These are phyloP conservation scores for Xylaria palmicola DNA, from an alignment of 495 filamentous ascomycete species.

Conservation along the genomic window DNA sequence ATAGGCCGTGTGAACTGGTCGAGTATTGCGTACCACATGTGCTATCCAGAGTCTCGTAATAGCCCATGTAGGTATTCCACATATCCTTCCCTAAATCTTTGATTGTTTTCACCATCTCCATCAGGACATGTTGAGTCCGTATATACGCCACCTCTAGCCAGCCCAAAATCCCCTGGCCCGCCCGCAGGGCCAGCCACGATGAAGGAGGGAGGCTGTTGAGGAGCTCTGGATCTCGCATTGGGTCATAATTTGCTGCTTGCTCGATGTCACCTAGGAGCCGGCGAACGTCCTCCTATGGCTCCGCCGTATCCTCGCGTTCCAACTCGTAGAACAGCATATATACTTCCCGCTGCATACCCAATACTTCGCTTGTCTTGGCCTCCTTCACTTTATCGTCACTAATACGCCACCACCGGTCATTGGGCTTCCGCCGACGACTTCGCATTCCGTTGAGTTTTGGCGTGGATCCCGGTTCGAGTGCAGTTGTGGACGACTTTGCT, in stretches of 20 bases:
- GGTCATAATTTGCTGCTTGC: constrained; percentile 15
- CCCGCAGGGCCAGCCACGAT: constrained; percentile 3
- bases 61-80: constrained; percentile 26
- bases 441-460: constrained; percentile 35
- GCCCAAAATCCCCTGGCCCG: not conserved
- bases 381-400: constrained; percentile 97
- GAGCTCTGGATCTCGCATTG: constrained; percentile 8
- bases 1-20: not conserved
- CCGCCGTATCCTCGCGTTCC: constrained; percentile 42
- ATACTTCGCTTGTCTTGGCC: constrained; percentile 83
- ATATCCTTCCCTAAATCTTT: not conserved
- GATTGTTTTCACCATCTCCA: not conserved
- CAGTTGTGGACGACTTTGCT: constrained; percentile 23
- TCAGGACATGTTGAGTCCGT: not conserved
- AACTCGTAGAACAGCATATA: constrained; percentile 96
- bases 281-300: constrained; percentile 24
- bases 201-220: not conserved
- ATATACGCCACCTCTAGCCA: constrained; percentile 8
- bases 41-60: no score
- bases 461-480: constrained; percentile 17
- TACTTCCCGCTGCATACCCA: constrained; percentile 92
- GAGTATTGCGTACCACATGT: no score
- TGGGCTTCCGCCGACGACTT: constrained; percentile 52
- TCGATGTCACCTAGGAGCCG: constrained; percentile 19
- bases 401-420: constrained; percentile 92